Conservation (phyloP, 1,284 basidiomycete genomes). For the Trametes polyzona region DNA sequence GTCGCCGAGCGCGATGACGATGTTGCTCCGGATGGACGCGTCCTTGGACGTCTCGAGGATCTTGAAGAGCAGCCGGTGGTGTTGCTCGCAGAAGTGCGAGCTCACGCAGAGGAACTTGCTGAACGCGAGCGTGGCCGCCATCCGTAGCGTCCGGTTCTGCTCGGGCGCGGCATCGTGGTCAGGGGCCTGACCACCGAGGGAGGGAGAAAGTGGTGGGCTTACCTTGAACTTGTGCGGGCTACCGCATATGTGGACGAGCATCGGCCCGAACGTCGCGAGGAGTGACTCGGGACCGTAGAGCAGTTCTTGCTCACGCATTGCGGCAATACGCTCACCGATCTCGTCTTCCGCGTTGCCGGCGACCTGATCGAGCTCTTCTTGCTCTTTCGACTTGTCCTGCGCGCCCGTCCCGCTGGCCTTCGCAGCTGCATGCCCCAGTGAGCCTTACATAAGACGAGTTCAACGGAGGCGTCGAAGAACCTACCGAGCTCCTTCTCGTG, state of each 20-base stretch:
- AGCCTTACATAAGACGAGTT: background rate
- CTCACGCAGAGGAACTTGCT: slow-evolving; percentile 98
- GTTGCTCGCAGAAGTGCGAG: slow-evolving; percentile 89
- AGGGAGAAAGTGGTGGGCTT: background rate
- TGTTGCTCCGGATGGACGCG: slow-evolving; percentile 90
- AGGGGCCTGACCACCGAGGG: background rate
- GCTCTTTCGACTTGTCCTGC: slow-evolving; percentile 59
- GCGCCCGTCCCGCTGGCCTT: slow-evolving; percentile 47
- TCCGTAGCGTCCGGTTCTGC: slow-evolving; percentile 87
- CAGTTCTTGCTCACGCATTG: slow-evolving; percentile 86
- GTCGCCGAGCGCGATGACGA: slow-evolving; percentile 96
- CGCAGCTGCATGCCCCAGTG: slow-evolving; percentile 46
- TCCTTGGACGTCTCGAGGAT: slow-evolving; percentile 92
- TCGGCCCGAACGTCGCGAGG: slow-evolving; percentile 84
- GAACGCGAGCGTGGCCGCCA: slow-evolving; percentile 87
- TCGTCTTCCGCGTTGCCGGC: slow-evolving; percentile 98
- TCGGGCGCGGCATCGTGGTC: background rate
- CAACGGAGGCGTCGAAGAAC: slow-evolving; percentile 27
- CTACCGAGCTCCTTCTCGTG: slow-evolving; percentile 82
- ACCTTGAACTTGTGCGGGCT: slow-evolving; percentile 89
- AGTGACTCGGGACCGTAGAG: slow-evolving; percentile 87
- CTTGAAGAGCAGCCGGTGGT: slow-evolving; percentile 90
- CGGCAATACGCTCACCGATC: slow-evolving; percentile 90
- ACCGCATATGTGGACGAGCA: slow-evolving; percentile 90
- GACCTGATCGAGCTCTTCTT: slow-evolving; percentile 94